phyloP scores from a whole-genome alignment of 1,284 basidiomycete genomes.

The Leccinum subatratum region DNA sequence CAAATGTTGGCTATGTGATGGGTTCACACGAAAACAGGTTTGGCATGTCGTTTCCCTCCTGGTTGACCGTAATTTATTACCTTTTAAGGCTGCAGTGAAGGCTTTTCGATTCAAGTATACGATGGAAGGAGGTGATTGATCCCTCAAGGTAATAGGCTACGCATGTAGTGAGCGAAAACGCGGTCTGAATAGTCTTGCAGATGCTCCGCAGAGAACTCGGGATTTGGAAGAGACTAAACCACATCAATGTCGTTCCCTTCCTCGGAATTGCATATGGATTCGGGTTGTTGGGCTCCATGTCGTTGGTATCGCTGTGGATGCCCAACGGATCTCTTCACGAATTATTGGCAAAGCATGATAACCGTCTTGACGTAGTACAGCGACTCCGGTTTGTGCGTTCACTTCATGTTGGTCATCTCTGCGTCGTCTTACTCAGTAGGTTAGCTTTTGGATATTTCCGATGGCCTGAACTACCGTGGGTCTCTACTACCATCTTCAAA shows the following conservation, averaged over 20 bases:
- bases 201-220: neutral
- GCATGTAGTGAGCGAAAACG: neutral
- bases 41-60: neutral
- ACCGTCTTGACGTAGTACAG: too few species aligned
- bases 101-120: neutral
- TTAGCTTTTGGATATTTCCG: too few species aligned
- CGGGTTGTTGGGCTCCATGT: neutral
- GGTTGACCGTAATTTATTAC: neutral
- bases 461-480: too few species aligned
- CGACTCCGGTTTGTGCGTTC: too few species aligned
- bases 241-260: neutral
- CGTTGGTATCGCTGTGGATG: neutral
- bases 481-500: too few species aligned
- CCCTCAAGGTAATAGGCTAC: neutral
- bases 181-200: neutral
- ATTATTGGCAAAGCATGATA: too few species aligned
- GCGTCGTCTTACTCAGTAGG: too few species aligned
- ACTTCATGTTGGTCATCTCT: too few species aligned
- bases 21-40: too few species aligned
- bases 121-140: neutral
- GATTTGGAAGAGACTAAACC: neutral
- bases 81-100: neutral
- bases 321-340: neutral
- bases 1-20: too few species aligned
- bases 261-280: neutral